Base-by-base conservation (phyloP, 2,329 filamentous ascomycete species). In the Westerdykella aurantiaca region DNA sequence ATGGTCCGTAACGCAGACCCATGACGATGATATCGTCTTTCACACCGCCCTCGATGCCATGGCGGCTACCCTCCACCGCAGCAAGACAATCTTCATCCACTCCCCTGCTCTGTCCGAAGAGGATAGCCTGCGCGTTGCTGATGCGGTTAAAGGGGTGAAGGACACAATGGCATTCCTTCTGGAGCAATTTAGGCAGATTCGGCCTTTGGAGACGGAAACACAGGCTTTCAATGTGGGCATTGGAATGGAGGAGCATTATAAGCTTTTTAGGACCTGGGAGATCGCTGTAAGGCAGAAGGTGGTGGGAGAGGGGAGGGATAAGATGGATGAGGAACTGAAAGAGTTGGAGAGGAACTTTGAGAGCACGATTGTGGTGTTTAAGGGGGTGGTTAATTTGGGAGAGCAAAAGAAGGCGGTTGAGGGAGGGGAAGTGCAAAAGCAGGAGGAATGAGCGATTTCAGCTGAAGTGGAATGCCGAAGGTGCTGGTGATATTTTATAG, bases 241-340 rank as follows among this genome's bases (percentile, higher is more conserved):
- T n/a, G 45, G 45, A 16, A 47, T 47, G 34, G 45, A 43, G 21
- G 35, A 38, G 34, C 45, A 43, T 43, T 43, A 40, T 14, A 22
- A 37, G 9, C 41, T 43, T 5, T 43, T 34, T 25, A 13, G 37
- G 13, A n/a, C 37, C 9, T 47, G 43, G 16, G 41, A 43, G 33
- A 25, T 35, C 11, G 45, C 45, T 17, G 16, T 43, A 5, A 38
- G 39, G 33, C 37, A 38, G 23, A 43, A 47, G 18, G 25, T 47
- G 33, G 18, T 25, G 2, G 45, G 45, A 1, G 38, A 47, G 18
- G 37, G 21, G 13, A 25, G 34, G 18, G 38, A 41, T 1, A 37
- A 43, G 22, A 14, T 16, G 2, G 44, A 46, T 12, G 35, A 40
- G 33, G 38, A 29, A 33, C 43, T 46, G 16, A 31, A 5, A 0